A percentile compares a stretch with the other conserved stretches of the same genome.
These are phyloP conservation scores for Sclerotinia minor DNA, from an alignment of 2,329 filamentous ascomycete species.

Conservation along the genomic window DNA sequence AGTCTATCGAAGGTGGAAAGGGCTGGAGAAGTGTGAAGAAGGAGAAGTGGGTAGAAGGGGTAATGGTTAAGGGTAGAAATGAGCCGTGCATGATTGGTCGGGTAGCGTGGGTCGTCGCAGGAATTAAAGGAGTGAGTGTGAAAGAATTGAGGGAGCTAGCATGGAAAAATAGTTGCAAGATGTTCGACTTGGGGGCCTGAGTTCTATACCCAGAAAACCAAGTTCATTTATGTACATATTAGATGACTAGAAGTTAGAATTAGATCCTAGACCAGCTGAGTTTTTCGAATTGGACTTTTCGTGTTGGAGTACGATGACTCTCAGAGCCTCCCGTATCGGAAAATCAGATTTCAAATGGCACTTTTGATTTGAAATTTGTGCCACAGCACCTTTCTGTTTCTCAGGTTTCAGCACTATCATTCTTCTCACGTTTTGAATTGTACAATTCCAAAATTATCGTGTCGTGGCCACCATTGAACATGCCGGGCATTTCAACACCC, in stretches of 20 bases:
- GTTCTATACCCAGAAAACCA: not conserved
- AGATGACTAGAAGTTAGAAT: constrained; percentile 1
- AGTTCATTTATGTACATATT: not conserved
- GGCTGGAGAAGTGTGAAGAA: constrained; percentile 87
- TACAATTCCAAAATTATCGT: not conserved
- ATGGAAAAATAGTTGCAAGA: constrained; percentile 76
- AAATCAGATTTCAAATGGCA: not conserved
- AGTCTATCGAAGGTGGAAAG: constrained; percentile 35
- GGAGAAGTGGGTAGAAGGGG: constrained; percentile 85
- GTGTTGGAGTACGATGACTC: too few relatives aligned
- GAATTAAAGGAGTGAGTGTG: constrained; percentile 75
- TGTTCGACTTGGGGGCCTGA: constrained; percentile 69
- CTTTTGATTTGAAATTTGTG: not conserved
- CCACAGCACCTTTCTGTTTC: too few relatives aligned
- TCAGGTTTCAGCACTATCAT: not conserved
- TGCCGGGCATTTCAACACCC: not conserved
- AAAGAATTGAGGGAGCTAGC: constrained; percentile 84
- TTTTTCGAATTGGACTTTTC: not conserved
- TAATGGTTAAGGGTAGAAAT: constrained; percentile 92
- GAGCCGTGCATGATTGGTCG: constrained; percentile 85
- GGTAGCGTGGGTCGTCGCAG: constrained; percentile 85
- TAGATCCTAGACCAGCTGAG: not conserved
- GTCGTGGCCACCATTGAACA: not conserved
- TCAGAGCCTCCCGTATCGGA: not conserved
- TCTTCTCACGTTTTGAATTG: not conserved